A percentile compares a stretch with the other conserved stretches of the same genome.
These are phyloP conservation scores for Eucommia ulmoides DNA, from an alignment of 257 asterid genomes.

Conservation along the genomic window DNA sequence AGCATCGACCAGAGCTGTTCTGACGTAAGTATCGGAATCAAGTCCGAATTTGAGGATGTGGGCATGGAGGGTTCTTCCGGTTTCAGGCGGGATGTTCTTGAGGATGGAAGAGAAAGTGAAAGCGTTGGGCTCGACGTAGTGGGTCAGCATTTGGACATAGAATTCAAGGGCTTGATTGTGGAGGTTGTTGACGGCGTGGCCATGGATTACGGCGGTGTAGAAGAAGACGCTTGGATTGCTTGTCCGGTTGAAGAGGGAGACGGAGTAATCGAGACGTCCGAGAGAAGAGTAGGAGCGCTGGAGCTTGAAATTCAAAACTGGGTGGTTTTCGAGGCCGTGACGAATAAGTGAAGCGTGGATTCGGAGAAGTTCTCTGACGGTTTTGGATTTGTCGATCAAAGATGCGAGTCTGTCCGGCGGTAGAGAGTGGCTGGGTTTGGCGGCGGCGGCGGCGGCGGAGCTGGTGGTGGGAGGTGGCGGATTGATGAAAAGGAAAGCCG, in stretches of 20 bases:
- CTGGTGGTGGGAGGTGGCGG: conserved; percentile 1
- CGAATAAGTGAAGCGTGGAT: conserved; percentile 17
- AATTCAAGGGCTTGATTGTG: conserved; percentile 11
- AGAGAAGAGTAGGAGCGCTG: conserved; percentile 19
- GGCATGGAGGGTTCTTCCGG: conserved; percentile 17
- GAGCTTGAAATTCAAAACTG: conserved; percentile 19
- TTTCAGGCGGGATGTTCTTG: conserved; percentile 10
- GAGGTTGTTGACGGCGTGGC: conserved; percentile 13
- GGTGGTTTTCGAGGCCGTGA: conserved; percentile 11
- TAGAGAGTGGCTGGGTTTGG: conserved; percentile 6
- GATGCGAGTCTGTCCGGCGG: conserved; percentile 12
- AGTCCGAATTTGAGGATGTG: conserved; percentile 17
- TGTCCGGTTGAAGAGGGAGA: conserved; percentile 9
- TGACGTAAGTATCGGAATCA: conserved; percentile 18
- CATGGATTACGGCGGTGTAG: conserved; percentile 20
- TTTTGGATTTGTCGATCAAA: conserved; percentile 15
- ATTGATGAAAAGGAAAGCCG: conserved; percentile 5
- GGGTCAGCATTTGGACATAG: conserved; percentile 14
- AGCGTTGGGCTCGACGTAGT: conserved; percentile 12
- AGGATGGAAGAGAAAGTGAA: conserved; percentile 19
- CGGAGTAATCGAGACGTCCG: conserved; percentile 14
- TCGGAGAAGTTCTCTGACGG: conserved; percentile 11
- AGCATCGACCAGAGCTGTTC: conserved; percentile 20
- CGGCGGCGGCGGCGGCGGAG: conserved; percentile 1
- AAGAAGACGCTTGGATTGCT: conserved; percentile 18